Conservation (phyloP, 148 eudicot genomes). For the Chenopodium quinoa region DNA sequence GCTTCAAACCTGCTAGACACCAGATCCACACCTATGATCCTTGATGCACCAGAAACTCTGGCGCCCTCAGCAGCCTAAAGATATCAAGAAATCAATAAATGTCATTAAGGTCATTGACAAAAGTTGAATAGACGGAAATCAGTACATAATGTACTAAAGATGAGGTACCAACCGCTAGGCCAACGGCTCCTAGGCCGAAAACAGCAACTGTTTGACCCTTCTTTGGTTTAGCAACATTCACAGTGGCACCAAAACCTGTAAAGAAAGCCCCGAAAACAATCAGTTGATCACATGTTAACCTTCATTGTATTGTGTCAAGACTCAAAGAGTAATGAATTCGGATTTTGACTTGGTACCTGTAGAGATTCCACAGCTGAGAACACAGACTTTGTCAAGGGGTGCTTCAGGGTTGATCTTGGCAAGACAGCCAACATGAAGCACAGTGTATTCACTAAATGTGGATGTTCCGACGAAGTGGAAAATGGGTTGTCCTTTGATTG, state of each 20-base stretch:
- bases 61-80: constrained; percentile 62
- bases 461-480: constrained; percentile 70
- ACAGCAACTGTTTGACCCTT: constrained; percentile 72
- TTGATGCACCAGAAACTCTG: constrained; percentile 55
- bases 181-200: constrained; percentile 79
- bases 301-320: background rate
- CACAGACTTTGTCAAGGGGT: constrained; percentile 76
- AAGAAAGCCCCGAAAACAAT: background rate
- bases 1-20: constrained; percentile 32
- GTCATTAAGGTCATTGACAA: background rate
- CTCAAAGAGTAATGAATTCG: background rate
- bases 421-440: constrained; percentile 52
- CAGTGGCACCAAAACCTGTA: constrained; percentile 66
- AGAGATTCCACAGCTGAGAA: constrained; percentile 72
- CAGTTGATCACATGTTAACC: background rate
- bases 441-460: constrained; percentile 73
- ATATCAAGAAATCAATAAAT: background rate
- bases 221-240: constrained; percentile 78
- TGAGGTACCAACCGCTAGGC: constrained; percentile 60
- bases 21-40: constrained; percentile 58
- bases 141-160: background rate
- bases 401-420: constrained; percentile 75
- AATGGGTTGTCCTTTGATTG: constrained; percentile 58
- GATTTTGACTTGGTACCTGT: constrained; percentile 38
- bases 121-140: background rate